Evolutionary conservation across 768 basidiomycete genomes (phyloP).

Genomic region (Mycena amicta): DNA sequence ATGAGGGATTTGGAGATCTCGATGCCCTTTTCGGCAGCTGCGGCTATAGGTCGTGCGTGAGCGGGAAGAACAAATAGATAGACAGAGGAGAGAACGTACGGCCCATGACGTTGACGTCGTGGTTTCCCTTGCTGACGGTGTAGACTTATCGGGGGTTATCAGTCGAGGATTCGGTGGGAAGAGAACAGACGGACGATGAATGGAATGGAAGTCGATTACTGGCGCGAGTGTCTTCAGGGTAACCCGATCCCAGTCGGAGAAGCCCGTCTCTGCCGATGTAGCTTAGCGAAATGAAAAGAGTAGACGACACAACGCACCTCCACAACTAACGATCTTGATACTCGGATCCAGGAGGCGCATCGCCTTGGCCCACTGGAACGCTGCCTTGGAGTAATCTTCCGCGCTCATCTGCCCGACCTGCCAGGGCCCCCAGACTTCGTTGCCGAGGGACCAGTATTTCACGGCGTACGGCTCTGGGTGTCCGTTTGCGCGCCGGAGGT

Average conservation of each 20-base stretch:
- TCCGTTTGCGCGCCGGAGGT: constrained; percentile 59
- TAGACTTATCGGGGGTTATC: constrained; percentile 33
- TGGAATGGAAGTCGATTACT: constrained; percentile 53
- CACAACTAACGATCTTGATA: constrained; percentile 59
- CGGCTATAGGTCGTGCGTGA: constrained; percentile 32
- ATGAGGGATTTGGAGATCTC: constrained; percentile 53
- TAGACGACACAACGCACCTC: constrained; percentile 33
- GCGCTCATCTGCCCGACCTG: constrained; percentile 61
- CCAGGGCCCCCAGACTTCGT: constrained; percentile 62
- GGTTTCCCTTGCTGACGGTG: constrained; percentile 43
- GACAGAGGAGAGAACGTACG: constrained; percentile 33
- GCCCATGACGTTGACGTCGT: constrained; percentile 57
- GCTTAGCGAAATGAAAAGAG: constrained; percentile 18
- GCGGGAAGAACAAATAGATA: background rate
- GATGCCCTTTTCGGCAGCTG: constrained; percentile 56
- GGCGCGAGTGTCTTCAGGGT: constrained; percentile 43
- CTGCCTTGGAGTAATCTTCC: constrained; percentile 55
- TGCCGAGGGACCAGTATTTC: constrained; percentile 49
- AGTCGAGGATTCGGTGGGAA: background rate
- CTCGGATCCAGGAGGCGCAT: constrained; percentile 57
- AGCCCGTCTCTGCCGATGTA: constrained; percentile 37
- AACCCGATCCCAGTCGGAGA: constrained; percentile 46
- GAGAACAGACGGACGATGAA: constrained; percentile 43
- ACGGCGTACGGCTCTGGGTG: constrained; percentile 57
- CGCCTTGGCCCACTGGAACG: constrained; percentile 64